phyloP scores from a whole-genome alignment of 208 protist species.

The Vickermania spadyakhi region DNA sequence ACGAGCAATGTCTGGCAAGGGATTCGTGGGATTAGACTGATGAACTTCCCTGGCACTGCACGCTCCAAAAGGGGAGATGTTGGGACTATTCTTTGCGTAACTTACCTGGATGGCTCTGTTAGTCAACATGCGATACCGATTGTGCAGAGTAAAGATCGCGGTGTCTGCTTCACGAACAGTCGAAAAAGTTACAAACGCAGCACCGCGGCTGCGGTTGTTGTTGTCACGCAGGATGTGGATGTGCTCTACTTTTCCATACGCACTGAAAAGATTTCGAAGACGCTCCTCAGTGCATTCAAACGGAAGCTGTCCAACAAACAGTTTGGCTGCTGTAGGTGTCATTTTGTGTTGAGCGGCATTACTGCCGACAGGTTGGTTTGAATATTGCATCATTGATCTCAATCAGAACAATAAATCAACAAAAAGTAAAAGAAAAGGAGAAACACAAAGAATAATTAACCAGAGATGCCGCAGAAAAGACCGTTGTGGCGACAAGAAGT shows the following conservation, averaged over 20 bases:
- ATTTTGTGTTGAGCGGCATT: constrained; percentile 4
- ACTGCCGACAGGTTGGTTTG: not conserved
- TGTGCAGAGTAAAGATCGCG: constrained; percentile 84
- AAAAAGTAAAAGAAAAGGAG: too few species aligned
- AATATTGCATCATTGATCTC: constrained; percentile 3
- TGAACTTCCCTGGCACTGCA: constrained; percentile 70
- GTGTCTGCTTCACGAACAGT: constrained; percentile 78
- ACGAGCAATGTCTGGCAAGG: constrained; percentile 59
- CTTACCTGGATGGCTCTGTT: constrained; percentile 84
- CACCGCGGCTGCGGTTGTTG: constrained; percentile 67
- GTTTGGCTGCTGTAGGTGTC: constrained; percentile 45
- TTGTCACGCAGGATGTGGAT: constrained; percentile 78
- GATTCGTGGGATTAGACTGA: constrained; percentile 78
- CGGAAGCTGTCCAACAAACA: constrained; percentile 81
- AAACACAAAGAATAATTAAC: too few species aligned
- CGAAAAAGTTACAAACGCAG: constrained; percentile 77
- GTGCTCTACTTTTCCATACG: constrained; percentile 78
- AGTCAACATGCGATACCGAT: constrained; percentile 82
- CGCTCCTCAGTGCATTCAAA: constrained; percentile 82
- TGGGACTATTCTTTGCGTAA: constrained; percentile 84
- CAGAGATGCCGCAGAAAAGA: too few species aligned
- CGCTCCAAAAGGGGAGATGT: constrained; percentile 77
- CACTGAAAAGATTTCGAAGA: constrained; percentile 70
- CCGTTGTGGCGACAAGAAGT: too few species aligned
- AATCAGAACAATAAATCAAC: too few species aligned